Percentiles rank a stretch among this genome's conserved stretches.
Evolutionary conservation across 805 yeast genomes (phyloP).

Genomic region (Yarrowia yakushimensis): DNA sequence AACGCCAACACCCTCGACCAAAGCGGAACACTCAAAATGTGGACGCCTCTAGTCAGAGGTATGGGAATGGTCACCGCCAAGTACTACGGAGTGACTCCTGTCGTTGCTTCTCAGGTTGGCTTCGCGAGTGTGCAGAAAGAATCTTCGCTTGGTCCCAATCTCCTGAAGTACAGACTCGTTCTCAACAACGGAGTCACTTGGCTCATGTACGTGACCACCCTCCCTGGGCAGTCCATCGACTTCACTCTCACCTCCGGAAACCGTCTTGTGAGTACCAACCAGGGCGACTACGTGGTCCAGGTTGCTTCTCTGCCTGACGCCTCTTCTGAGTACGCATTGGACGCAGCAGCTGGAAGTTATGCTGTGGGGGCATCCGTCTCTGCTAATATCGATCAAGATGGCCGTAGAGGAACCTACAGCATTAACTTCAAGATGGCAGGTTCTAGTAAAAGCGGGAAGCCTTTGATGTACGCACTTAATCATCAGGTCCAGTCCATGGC

Average conservation of each 20-base stretch:
- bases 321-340: constrained; percentile 42
- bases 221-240: constrained; percentile 33
- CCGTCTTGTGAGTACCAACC: constrained; percentile 45
- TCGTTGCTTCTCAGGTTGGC: constrained; percentile 58
- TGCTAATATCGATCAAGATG: constrained; percentile 36
- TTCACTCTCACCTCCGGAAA: constrained; percentile 37
- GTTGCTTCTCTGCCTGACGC: constrained; percentile 48
- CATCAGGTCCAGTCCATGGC: constrained; percentile 50
- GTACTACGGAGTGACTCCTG: constrained; percentile 37
- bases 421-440: constrained; percentile 33
- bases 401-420: constrained; percentile 10
- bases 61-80: constrained; percentile 56
- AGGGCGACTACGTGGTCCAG: constrained; percentile 55
- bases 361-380: constrained; percentile 48
- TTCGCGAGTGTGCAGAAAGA: constrained; percentile 48
- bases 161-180: constrained; percentile 51
- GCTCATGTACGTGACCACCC: constrained; percentile 52
- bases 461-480: constrained; percentile 56
- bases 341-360: constrained; percentile 51
- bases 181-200: constrained; percentile 58
- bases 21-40: constrained; percentile 26
- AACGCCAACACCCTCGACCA: constrained; percentile 30
- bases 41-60: constrained; percentile 52
- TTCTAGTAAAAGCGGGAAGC: background rate
- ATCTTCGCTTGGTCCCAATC: constrained; percentile 40